Percentiles rank a stretch among this genome's conserved stretches.
Conservation (phyloP, 805 yeast genomes). For the Candida jianshihensis region DNA sequence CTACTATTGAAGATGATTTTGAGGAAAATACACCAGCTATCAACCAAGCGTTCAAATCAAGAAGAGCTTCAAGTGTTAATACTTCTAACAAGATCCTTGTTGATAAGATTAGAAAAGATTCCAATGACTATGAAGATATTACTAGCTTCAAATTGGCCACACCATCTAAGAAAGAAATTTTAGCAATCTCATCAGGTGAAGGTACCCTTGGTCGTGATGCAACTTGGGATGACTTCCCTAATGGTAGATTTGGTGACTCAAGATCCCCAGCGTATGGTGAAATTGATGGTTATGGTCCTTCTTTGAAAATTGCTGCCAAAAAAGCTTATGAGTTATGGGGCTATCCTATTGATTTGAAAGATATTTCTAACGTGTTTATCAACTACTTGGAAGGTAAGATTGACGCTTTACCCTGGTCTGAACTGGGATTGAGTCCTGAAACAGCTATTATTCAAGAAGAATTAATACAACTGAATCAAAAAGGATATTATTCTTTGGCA, state of each 20-base stretch:
- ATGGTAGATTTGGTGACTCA: constrained; percentile 93
- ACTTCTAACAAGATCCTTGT: constrained; percentile 36
- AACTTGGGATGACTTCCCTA: constrained; percentile 96
- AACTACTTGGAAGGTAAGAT: constrained; percentile 70
- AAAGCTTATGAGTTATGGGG: constrained; percentile 80
- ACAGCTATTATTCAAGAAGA: constrained; percentile 91
- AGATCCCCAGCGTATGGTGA: constrained; percentile 97
- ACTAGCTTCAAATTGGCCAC: constrained; percentile 17
- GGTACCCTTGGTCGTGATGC: constrained; percentile 85
- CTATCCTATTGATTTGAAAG: constrained; percentile 50
- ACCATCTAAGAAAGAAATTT: constrained; percentile 48
- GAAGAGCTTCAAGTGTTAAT: constrained; percentile 19
- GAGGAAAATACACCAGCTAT: constrained; percentile 3
- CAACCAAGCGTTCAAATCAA: constrained; percentile 4
- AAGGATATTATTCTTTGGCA: constrained; percentile 78
- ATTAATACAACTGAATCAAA: constrained; percentile 66
- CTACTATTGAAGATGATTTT: constrained; percentile 26
- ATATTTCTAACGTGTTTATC: constrained; percentile 60
- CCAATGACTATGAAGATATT: constrained; percentile 18
- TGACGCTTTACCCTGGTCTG: constrained; percentile 88
- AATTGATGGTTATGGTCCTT: constrained; percentile 95
- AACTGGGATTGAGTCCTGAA: constrained; percentile 77
- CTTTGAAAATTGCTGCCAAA: constrained; percentile 64
- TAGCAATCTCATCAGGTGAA: constrained; percentile 78
- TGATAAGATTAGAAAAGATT: constrained; percentile 22